Evolutionary conservation across 257 asterid genomes (phyloP), one percentile per base, ranked within the genome.

Genomic region (Solanum megistacrolobum): DNA sequence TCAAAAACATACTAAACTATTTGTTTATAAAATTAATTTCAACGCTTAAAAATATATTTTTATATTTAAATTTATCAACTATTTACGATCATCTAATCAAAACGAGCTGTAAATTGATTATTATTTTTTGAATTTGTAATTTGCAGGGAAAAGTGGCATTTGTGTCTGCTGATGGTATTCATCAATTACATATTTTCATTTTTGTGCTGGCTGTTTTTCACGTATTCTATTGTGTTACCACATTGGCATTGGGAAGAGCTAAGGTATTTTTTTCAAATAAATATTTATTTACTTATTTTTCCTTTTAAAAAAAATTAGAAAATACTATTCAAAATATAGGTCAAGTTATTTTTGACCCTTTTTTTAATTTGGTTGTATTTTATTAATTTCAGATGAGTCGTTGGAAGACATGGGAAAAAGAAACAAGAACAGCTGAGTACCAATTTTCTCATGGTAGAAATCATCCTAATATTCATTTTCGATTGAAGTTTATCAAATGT

Each of bases 391-490:
- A 96, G 98, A 96, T 96, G 99, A 91, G 92, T 71, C 91, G 91
- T 5, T 96, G 99, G 98, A 96, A 94, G 91, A 82, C 89, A 10
- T 96, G 98, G 99, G 99, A 96, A 55, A 93, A 83, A 13, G 98
- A 96, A 89, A 93, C 98, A 11, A 94, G 89, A 82, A 93, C 98
- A 7, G 83, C 83, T 3, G 99, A 95, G 71, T 96, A 96, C 89
- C 96, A 94, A 86, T 96, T 92, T 88, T 86, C 95, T 39, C 94
- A 95, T 25, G 99, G 99, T 96, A 93, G 73, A 20, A 46, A 27
- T 18, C 9, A 18, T 52, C 62, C n/a, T 66, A 58, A 16, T 41
- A 35, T 86, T 32, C 1, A 81, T 81, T 27, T 43, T 71, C 1
- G 10, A 27, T 32, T 0, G 62, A 52, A 52, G n/a, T 18, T 16